Conservation (phyloP, 1,284 basidiomycete species). For the Marasmius oreades region DNA sequence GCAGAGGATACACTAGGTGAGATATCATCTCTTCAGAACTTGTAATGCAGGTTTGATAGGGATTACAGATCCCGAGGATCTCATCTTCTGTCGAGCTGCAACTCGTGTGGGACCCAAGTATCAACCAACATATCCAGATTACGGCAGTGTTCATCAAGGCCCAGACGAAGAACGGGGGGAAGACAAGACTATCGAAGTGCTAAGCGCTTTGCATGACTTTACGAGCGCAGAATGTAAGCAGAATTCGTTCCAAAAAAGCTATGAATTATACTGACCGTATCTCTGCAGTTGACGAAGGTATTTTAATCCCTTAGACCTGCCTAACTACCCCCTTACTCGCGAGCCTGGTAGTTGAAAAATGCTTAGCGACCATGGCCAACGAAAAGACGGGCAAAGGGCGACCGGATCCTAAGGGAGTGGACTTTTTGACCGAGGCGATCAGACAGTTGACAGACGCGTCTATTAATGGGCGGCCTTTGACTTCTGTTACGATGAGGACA, state of each 20-base stretch:
- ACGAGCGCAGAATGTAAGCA: slow-evolving; percentile 60
- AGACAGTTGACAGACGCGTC: slow-evolving; percentile 66
- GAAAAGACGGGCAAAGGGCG: slow-evolving; percentile 36
- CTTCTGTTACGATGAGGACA: slow-evolving; percentile 59
- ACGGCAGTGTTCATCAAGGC: slow-evolving; percentile 33
- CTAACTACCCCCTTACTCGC: slow-evolving; percentile 6
- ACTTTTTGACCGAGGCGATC: slow-evolving; percentile 73
- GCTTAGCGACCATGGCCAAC: slow-evolving; percentile 48
- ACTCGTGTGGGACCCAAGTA: slow-evolving; percentile 87
- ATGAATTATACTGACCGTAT: slow-evolving; percentile 21
- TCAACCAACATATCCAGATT: slow-evolving; percentile 64
- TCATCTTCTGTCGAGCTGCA: slow-evolving; percentile 89
- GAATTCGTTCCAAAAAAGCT: slow-evolving; percentile 15
- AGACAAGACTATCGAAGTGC: slow-evolving; percentile 70
- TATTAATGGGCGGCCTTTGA: slow-evolving; percentile 47
- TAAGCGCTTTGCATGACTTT: slow-evolving; percentile 61
- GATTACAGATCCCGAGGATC: slow-evolving; percentile 80
- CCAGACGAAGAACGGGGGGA: slow-evolving; percentile 63
- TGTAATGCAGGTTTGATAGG: slow-evolving; percentile 13
- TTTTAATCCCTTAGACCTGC: slow-evolving; percentile 6
- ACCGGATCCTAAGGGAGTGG: slow-evolving; percentile 46
- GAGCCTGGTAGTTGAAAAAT: slow-evolving; percentile 51
- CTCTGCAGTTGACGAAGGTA: slow-evolving; percentile 48
- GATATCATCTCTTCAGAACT: slow-evolving; percentile 17
- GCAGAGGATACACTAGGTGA: slow-evolving; percentile 88